Base-by-base conservation (phyloP, 1,139 yeast species). In the Diutina ranongensis region DNA sequence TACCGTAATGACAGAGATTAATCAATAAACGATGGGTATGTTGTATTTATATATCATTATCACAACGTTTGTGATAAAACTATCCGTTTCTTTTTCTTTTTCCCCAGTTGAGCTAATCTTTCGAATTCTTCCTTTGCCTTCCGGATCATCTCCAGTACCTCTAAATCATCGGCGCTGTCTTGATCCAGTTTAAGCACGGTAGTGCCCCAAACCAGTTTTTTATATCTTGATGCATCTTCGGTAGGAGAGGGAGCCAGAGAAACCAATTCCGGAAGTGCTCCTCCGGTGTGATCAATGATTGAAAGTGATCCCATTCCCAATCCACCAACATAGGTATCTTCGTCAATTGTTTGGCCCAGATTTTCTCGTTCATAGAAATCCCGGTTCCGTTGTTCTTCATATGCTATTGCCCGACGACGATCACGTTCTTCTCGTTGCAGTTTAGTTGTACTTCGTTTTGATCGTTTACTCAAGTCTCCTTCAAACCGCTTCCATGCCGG, bases 401-500 rank as follows among this genome's bases (percentile, higher is more conserved):
- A 74, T 45, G 67, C 68, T 50, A 82, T 74, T 28, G 88, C 89
- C 27, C 72, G 62, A 48, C 66, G 68, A 49, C 77, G 71, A 49
- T 80, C 77, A 47, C 76, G 67, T 49, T 86, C 94, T 54, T 87
- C 97, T 46, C 71, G 69, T 42, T 71, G 69, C 46, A 75, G 70
- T 57, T 80, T 83, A 46, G 68, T 70, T 15, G 64, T 64, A 12
- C 80, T 69, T 44, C 65, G 65, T 50, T 75, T 72, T 25, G 81
- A 67, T 46, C 97, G 70, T 45, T 74, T 79, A 16, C 61, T 64
- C 32, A 92, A 64, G 51, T 84, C 94, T 22, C 68, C 68, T 44
- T 73, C 68, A 61, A 81, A 87, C 31, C 59, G 57, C 1, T 63
- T 61, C 67, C 83, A 76, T 0, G 82, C 73, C 5, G 40, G 40